These are phyloP conservation scores for Ophiognomonia clavigignenti-juglandacearum DNA, from an alignment of 2,329 filamentous ascomycete genomes.

Conservation along the genomic window DNA sequence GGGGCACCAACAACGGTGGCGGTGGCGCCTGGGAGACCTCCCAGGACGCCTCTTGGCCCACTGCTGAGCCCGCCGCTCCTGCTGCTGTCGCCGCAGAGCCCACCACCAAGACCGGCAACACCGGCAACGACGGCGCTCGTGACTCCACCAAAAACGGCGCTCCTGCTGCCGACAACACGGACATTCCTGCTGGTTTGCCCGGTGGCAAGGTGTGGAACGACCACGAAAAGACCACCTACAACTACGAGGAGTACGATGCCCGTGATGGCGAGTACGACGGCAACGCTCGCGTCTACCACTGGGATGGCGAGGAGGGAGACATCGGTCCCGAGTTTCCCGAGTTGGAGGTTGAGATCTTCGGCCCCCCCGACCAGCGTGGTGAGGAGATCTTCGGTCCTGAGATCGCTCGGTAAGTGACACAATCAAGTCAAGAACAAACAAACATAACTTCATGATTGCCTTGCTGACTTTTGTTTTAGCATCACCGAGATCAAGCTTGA, in stretches of 20 bases:
- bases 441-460: too few relatives aligned
- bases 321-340: constrained; percentile 66
- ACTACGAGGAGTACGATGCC: constrained; percentile 38
- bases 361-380: constrained; percentile 44
- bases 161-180: not conserved
- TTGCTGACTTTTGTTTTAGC: constrained; percentile 29
- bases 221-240: constrained; percentile 35
- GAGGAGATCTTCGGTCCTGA: constrained; percentile 49
- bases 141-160: constrained; percentile 4
- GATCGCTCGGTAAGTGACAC: too few relatives aligned
- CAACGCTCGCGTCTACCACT: constrained; percentile 70
- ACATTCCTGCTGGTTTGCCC: not conserved
- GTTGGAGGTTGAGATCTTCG: constrained; percentile 75
- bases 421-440: too few relatives aligned
- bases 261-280: constrained; percentile 37
- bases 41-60: not conserved
- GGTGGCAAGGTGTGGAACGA: constrained; percentile 48
- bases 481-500: constrained; percentile 49
- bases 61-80: not conserved
- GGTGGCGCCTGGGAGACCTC: not conserved
- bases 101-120: too few relatives aligned
- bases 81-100: not conserved
- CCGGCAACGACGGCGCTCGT: constrained; percentile 19
- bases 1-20: constrained; percentile 4
- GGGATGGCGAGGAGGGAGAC: constrained; percentile 81